Evolutionary conservation across 352 stramenopile genomes (phyloP), one percentile per base, ranked within the genome.

Genomic region (Globisporangium solare): DNA sequence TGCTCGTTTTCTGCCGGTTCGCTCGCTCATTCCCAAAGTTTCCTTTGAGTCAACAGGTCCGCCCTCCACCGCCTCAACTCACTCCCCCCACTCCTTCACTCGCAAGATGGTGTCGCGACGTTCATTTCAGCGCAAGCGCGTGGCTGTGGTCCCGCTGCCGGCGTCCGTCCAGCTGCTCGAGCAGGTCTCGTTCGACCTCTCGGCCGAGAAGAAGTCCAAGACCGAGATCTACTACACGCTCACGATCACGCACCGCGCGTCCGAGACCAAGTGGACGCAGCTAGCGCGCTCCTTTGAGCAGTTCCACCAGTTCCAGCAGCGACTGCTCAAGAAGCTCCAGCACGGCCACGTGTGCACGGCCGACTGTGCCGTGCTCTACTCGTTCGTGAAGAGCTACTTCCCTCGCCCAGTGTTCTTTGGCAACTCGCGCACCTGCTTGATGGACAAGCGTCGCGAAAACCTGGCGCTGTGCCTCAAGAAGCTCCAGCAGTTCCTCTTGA

Each of bases 361-460:
- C 45, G 73, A 86, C 51, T 89, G 79, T 64, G 75, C 73, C 35
- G 86, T 68, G 67, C 57, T 89, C n/a, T 84, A 80, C 61, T 74
- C 73, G 52, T 76, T 83, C 42, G 52, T 86, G 20, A 75, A 76
- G 47, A 62, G 73, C 56, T 76, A 79, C 51, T 89, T 87, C 58
- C 79, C 79, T n/a, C 64, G 74, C 43, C 59, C 63, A 35, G 72
- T 67, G 31, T 51, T 77, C 13, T 65, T 80, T 43, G 39, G 39
- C 13, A 18, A 15, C 13, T 43, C 51, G 0, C 60, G 58, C 46
- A 46, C 51, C 3, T 55, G 51, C 24, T 39, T 59, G 41, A 54
- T 67, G 39, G 41, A 32, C 14, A 35, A 68, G 27, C 63, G 63
- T 21, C 52, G 43, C 46, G 55, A 79, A 45, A 42, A 52, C 46